Base-by-base conservation (phyloP, 2,329 filamentous ascomycete species). In the Penicillium thymicola region DNA sequence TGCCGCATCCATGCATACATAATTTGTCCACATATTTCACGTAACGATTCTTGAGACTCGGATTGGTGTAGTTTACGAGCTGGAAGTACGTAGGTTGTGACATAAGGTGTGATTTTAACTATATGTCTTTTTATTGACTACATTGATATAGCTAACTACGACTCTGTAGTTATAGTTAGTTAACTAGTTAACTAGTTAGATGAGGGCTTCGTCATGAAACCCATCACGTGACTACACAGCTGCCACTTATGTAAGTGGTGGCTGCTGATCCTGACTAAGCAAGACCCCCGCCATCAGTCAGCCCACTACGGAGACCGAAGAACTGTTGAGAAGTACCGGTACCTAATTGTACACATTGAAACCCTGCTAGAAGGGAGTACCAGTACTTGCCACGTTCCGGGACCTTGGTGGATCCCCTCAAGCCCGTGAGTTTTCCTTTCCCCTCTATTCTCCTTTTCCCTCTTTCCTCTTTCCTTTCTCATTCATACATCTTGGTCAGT, bases 401-500 rank as follows among this genome's bases (percentile, higher is more conserved):
- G 21, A 51, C 38, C 40, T 51, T 51, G 49, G 36, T 36, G 41
- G 42, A 49, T 47, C 52, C 49, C 41, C 28, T 30, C 49, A 55
- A 51, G 30, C 46, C 46, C 46, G 40, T 58, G 58, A 64, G 58
- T 62, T 59, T 65, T 65, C 57, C 54, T 55, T 55, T 59, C 55
- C 57, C 59, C 54, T 55, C 47, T 51, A 57, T 47, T 52, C 58
- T 65, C 44, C 51, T 61, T 55, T 53, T 51, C 34, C 34, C 40
- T 48, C 38, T 54, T 43, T 51, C 49, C 57, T 51, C 40, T 59
- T 59, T 45, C 46, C 38, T 45, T 58, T 50, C 46, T 54, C 56
- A 43, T 60, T 43, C 40, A 48, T 59, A 41, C 55, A 46, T 28
- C n/a, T 52, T 42, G 54, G 54, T 60, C 44, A 49, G 45, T 58